Evolutionary conservation across 148 eudicot genomes (phyloP).

Genomic region (Polygonum maritimum): DNA sequence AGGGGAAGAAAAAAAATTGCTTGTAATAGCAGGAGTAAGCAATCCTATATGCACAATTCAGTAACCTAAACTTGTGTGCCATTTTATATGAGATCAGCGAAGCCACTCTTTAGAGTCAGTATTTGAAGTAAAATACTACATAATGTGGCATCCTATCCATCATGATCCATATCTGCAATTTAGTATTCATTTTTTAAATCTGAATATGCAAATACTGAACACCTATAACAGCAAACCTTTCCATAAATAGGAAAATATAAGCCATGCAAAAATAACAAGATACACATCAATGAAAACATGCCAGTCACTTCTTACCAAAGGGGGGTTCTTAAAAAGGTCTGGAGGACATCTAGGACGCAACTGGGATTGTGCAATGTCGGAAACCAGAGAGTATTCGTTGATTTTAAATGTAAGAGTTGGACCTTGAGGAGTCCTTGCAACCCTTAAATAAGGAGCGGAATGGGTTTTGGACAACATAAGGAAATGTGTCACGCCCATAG

Average conservation of each 20-base stretch:
- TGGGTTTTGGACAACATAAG: conserved; percentile 77
- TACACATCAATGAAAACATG: neutral
- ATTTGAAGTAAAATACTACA: neutral
- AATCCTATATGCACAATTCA: neutral
- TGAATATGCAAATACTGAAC: neutral
- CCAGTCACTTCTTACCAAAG: conserved; percentile 44
- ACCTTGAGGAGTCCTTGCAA: conserved; percentile 87
- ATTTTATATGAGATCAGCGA: too few relatives aligned
- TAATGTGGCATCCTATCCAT: neutral
- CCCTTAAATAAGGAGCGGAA: conserved; percentile 61
- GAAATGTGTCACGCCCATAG: conserved; percentile 94
- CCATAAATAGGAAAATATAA: neutral
- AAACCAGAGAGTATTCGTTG: conserved; percentile 69
- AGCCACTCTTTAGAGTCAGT: neutral
- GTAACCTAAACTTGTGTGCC: neutral
- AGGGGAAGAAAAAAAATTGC: neutral
- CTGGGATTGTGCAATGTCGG: conserved; percentile 73
- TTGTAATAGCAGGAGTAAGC: neutral
- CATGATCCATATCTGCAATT: neutral
- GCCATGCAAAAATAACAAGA: neutral
- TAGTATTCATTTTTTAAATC: neutral
- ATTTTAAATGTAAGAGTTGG: conserved; percentile 85
- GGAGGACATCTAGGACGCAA: conserved; percentile 73
- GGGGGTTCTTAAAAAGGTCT: conserved; percentile 74
- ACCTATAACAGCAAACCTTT: neutral